A percentile compares a stretch with the other conserved stretches of the same genome.
Conservation (phyloP, 805 yeast genomes). For the Candida orba region DNA sequence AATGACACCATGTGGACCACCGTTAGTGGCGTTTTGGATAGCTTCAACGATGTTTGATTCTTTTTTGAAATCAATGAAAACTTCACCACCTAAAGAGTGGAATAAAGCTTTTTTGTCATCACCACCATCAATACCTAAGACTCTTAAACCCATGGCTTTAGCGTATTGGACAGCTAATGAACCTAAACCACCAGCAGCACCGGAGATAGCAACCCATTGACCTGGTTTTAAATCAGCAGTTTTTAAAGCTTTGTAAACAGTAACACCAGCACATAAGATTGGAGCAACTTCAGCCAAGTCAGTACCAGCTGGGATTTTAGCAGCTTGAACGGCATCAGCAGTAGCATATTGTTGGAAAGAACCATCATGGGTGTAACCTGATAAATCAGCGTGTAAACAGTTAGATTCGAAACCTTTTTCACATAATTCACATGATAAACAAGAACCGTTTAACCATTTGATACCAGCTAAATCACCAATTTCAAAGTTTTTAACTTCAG, state of each 20-base stretch:
- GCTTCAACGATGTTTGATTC: slow-evolving; percentile 49
- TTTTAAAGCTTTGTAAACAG: slow-evolving; percentile 86
- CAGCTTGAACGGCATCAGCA: slow-evolving; percentile 84
- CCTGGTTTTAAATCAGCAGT: slow-evolving; percentile 65
- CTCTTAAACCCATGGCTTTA: slow-evolving; percentile 69
- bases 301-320: slow-evolving; percentile 63
- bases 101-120: slow-evolving; percentile 49
- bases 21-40: slow-evolving; percentile 50
- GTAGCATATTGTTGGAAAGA: slow-evolving; percentile 88
- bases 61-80: slow-evolving; percentile 51
- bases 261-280: slow-evolving; percentile 85
- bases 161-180: slow-evolving; percentile 71
- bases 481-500: slow-evolving; percentile 59
- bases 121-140: slow-evolving; percentile 67
- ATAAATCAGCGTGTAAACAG: slow-evolving; percentile 63
- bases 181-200: slow-evolving; percentile 80
- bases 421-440: slow-evolving; percentile 74
- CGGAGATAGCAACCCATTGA: slow-evolving; percentile 70
- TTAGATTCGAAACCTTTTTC: slow-evolving; percentile 58
- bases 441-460: slow-evolving; percentile 78
- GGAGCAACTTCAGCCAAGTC: slow-evolving; percentile 77
- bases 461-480: slow-evolving; percentile 79
- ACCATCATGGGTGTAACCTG: slow-evolving; percentile 88
- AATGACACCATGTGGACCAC: slow-evolving; percentile 73
- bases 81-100: slow-evolving; percentile 59